phyloP scores from a whole-genome alignment of 176 grass and related monocot species.

The Coix lacrymajobi region DNA sequence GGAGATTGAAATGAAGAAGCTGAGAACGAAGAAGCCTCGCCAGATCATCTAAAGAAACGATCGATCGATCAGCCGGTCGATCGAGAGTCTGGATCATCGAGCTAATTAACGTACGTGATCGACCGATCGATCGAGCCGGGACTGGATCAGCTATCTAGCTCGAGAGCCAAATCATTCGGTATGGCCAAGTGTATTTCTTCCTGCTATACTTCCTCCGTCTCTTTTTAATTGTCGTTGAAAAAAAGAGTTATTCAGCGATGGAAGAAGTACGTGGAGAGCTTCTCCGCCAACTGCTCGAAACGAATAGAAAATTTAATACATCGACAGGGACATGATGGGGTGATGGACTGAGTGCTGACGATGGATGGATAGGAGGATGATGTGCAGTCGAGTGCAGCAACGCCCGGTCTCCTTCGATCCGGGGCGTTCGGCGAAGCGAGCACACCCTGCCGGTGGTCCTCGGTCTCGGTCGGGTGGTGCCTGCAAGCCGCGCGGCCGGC shows the following conservation, averaged over 20 bases:
- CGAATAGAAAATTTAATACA: neutral
- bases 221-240: no score
- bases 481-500: no score
- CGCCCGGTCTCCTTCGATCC: neutral
- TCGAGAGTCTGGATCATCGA: neutral
- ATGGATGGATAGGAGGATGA: neutral
- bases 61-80: neutral
- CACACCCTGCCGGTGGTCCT: neutral
- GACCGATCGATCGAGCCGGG: neutral
- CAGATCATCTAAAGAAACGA: neutral
- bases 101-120: neutral
- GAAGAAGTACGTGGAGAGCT: constrained; percentile 38
- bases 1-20: neutral
- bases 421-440: neutral
- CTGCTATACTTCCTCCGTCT: no score
- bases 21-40: neutral
- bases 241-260: no score
- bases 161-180: neutral
- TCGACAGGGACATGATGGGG: neutral
- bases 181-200: neutral
- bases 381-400: neutral
- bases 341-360: no score
- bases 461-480: neutral
- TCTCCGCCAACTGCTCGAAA: neutral
- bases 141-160: neutral